Evolutionary conservation across 2,329 filamentous ascomycete genomes (phyloP).

Genomic region (Hypomyces perniciosus): DNA sequence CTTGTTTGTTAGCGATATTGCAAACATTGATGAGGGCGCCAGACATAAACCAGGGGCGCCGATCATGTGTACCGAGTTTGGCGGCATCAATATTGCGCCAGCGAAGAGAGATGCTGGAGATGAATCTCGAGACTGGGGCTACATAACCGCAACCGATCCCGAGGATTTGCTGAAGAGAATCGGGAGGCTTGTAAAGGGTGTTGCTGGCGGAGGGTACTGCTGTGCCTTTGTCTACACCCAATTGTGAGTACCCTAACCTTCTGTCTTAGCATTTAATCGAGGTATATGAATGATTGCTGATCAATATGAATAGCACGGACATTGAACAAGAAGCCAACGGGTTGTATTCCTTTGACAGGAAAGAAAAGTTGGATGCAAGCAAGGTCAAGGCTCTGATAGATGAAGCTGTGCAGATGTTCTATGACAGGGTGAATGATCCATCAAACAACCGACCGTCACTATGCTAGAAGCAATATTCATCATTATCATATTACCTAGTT

Average conservation of each 20-base stretch:
- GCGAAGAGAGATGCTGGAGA: constrained; percentile 24
- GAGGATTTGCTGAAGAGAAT: constrained; percentile 54
- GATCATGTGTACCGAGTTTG: constrained; percentile 62
- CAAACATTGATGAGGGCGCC: constrained; percentile 39
- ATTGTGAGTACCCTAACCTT: constrained; percentile 37
- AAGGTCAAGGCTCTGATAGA: constrained; percentile 55
- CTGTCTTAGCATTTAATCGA: not conserved
- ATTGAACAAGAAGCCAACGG: constrained; percentile 67
- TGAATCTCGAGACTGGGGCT: constrained; percentile 56
- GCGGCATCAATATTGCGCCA: constrained; percentile 59
- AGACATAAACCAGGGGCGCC: constrained; percentile 50
- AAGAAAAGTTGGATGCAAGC: constrained; percentile 52
- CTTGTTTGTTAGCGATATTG: constrained; percentile 48
- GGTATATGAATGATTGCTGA: constrained; percentile 8
- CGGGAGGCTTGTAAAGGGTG: constrained; percentile 51
- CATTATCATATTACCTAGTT: too few relatives aligned
- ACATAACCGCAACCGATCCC: constrained; percentile 57
- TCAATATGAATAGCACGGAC: constrained; percentile 34
- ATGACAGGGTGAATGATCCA: constrained; percentile 19
- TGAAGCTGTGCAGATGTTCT: constrained; percentile 43
- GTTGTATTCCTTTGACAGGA: constrained; percentile 56
- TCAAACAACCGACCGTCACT: too few relatives aligned
- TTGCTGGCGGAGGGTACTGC: constrained; percentile 50
- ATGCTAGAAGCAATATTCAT: not conserved
- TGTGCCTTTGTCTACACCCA: constrained; percentile 64